A percentile compares a stretch with the other conserved stretches of the same genome.
Conservation (phyloP, 306 rosid species). For the Prunus mume region DNA sequence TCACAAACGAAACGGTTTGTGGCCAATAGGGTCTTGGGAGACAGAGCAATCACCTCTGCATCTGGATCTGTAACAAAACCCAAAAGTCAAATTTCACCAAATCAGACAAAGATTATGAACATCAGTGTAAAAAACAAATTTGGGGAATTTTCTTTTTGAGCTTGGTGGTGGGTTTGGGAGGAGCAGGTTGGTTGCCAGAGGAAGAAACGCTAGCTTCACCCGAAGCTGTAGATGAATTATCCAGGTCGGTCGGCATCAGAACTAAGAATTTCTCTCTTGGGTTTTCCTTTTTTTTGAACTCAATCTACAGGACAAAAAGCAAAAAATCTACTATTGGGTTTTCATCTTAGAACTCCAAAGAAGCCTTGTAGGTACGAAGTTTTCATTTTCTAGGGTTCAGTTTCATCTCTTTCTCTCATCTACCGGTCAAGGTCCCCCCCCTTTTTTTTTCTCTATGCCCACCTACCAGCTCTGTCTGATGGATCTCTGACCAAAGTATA, state of each 20-base stretch:
- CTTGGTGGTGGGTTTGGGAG: slow-evolving; percentile 52
- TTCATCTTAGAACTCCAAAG: slow-evolving; percentile 38
- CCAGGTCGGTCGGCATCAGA: slow-evolving; percentile 66
- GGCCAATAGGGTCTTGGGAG: slow-evolving; percentile 80
- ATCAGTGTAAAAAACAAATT: neutral
- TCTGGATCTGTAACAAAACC: slow-evolving; percentile 64
- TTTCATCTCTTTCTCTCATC: slow-evolving; percentile 39
- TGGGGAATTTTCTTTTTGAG: neutral
- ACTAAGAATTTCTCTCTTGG: neutral
- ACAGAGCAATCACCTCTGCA: slow-evolving; percentile 89
- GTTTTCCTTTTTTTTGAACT: neutral
- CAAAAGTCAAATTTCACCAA: neutral
- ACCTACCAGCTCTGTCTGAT: slow-evolving; percentile 61
- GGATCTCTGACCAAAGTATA: slow-evolving; percentile 54
- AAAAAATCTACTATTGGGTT: slow-evolving; percentile 33
- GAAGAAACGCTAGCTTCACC: slow-evolving; percentile 85
- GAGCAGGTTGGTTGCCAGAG: slow-evolving; percentile 54
- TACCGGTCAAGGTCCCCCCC: slow-evolving; percentile 55
- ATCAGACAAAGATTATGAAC: neutral
- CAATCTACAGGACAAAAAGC: slow-evolving; percentile 22
- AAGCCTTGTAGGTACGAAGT: slow-evolving; percentile 30
- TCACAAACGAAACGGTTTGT: slow-evolving; percentile 89
- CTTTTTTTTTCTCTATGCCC: slow-evolving; percentile 22
- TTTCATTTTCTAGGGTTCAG: slow-evolving; percentile 39
- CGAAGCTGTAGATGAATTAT: slow-evolving; percentile 72